A percentile compares a stretch with the other conserved stretches of the same genome.
Conservation (phyloP, 1,139 yeast genomes). For the Pichia sp. region DNA sequence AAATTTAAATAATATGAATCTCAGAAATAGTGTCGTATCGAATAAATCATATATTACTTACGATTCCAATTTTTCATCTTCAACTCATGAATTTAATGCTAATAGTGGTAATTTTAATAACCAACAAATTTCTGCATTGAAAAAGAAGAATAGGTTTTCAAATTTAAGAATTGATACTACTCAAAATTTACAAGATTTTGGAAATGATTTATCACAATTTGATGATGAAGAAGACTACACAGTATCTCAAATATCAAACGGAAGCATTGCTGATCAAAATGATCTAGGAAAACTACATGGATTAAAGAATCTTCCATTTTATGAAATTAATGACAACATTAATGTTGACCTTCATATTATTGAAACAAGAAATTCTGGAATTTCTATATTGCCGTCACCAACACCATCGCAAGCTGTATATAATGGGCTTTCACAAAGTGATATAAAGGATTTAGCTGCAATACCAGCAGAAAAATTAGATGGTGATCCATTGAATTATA, state of each 20-base stretch:
- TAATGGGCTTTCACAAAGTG: conserved; percentile 58
- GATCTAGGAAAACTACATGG: not conserved
- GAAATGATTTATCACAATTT: not conserved
- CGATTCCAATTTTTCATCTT: conserved; percentile 45
- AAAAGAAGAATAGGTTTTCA: conserved; percentile 13
- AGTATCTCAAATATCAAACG: not conserved
- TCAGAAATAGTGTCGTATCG: conserved; percentile 32
- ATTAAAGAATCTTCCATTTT: conserved; percentile 18
- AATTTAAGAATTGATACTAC: conserved; percentile 12
- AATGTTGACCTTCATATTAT: not conserved
- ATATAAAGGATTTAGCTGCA: conserved; percentile 65
- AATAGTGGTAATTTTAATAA: not conserved
- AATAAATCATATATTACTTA: conserved; percentile 43
- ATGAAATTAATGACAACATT: conserved; percentile 4
- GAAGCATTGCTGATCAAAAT: not conserved
- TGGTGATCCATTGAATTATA: conserved; percentile 68
- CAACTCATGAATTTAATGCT: not conserved
- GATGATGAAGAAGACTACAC: not conserved
- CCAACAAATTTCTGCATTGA: not conserved
- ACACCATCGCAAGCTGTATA: conserved; percentile 33
- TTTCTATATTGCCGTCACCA: conserved; percentile 28
- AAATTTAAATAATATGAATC: not conserved
- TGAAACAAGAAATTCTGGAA: not conserved
- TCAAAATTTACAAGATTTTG: conserved; percentile 20
- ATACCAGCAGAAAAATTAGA: conserved; percentile 70